Conservation (phyloP, 257 asterid genomes). For the Gardenia jasminoides region DNA sequence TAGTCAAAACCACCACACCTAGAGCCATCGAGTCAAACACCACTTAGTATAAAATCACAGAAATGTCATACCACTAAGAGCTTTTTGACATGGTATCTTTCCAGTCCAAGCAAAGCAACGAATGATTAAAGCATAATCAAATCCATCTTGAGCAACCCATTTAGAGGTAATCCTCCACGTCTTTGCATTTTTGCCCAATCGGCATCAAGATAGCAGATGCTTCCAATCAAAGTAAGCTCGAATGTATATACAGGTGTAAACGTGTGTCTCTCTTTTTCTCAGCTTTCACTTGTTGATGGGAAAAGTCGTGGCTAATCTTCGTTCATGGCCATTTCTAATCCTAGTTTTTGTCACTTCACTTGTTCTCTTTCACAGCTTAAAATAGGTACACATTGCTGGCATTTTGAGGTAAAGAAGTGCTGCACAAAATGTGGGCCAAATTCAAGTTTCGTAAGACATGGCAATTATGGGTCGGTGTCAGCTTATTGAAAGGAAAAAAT, state of each 20-base stretch:
- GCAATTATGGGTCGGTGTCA: conserved; percentile 22
- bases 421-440: conserved; percentile 40
- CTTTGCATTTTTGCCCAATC: background rate
- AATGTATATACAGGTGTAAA: background rate
- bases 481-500: conserved; percentile 4
- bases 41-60: background rate
- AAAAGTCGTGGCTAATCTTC: conserved; percentile 2
- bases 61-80: conserved; percentile 30
- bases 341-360: conserved; percentile 4
- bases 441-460: conserved; percentile 7
- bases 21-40: conserved; percentile 19
- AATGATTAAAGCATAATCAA: conserved; percentile 8
- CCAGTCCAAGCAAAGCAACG: conserved; percentile 29
- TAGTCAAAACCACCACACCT: conserved; percentile 32
- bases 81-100: conserved; percentile 19
- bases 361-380: background rate
- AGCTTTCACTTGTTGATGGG: conserved; percentile 6
- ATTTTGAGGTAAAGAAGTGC: conserved; percentile 15
- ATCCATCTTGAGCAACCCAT: conserved; percentile 10
- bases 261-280: background rate
- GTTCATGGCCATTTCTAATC: conserved; percentile 16
- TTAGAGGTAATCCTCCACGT: conserved; percentile 24
- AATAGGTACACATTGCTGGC: too few species aligned
- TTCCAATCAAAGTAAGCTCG: background rate
- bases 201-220: background rate